Base-by-base conservation (phyloP, 2,329 filamentous ascomycete genomes). In the Fusarium praegraminearum region DNA sequence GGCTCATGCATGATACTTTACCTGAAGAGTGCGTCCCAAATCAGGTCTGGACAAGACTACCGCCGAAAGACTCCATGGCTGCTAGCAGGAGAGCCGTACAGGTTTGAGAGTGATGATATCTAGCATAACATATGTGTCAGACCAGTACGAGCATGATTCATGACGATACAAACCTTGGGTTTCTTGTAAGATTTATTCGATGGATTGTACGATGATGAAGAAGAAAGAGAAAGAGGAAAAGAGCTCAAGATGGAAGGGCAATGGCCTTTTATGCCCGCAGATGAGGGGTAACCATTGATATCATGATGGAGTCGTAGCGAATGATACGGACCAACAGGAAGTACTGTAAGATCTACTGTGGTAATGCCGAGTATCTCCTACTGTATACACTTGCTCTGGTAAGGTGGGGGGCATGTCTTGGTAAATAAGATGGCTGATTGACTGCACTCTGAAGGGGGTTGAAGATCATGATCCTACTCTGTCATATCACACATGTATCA, bases 1-100 rank as follows among this genome's bases (percentile, higher is more conserved):
- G 88, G 88, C 86, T 86, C 88, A 90, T 86, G 86, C 87, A 82
- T 83, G 76, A 80, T 77, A 80, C 77, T 78, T 81, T 83, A 83
- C 81, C 80, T 82, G 77, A 80, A 56, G 73, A 70, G 71, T 51
- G n/a, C n/a, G 62, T 66, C 57, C 72, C 76, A 46, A 73, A 78
- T 79, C 78, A 78, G 74, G 58, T 72, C 70, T 79, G 78, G 78
- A 81, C 73, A 79, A 79, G 73, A 78, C 65, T 76, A 78, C 77
- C 73, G 72, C 70, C 61, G 71, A 79, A 80, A 76, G 78, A 71
- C 57, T 74, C 74, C 78, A 80, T 79, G 75, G 61, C 73, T 70
- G 72, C 57, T 66, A 60, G 53, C 36, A 28, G 44, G 64, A 69
- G 36, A 41, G 64, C 70, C 72, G 69, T 78, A 78, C 77, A 75